phyloP scores from a whole-genome alignment of 2,329 filamentous ascomycete species.

The Drechslerella coelobrocha region DNA sequence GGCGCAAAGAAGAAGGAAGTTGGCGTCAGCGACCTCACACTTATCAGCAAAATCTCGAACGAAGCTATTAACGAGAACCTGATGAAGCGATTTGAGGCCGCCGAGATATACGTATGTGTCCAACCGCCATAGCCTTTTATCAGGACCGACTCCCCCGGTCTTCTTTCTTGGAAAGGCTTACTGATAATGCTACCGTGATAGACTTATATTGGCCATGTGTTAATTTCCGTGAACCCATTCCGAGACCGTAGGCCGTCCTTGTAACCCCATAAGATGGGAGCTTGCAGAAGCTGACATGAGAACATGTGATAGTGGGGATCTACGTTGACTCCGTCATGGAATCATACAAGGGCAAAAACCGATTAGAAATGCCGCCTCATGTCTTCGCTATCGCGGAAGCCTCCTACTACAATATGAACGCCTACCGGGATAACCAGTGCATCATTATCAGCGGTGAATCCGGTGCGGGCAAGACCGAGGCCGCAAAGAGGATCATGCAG shows the following conservation, averaged over 20 bases:
- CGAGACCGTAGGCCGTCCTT: slow-evolving; percentile 83
- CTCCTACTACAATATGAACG: slow-evolving; percentile 83
- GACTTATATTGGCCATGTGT: slow-evolving; percentile 97
- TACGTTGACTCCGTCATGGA: slow-evolving; percentile 99
- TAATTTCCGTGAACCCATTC: slow-evolving; percentile 98
- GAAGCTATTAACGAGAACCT: slow-evolving; percentile 99
- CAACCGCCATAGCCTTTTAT: slow-evolving; percentile 71
- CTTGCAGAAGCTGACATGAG: slow-evolving; percentile 13
- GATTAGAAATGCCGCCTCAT: slow-evolving; percentile 95
- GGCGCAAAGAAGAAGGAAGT: slow-evolving; percentile 99
- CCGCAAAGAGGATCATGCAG: slow-evolving; percentile 99
- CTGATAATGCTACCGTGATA: slow-evolving; percentile 62
- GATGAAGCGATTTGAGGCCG: slow-evolving; percentile 96
- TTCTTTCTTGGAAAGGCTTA: not conserved
- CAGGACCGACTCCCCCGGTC: slow-evolving; percentile 62
- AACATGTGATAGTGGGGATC: slow-evolving; percentile 81
- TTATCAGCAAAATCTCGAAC: slow-evolving; percentile 98
- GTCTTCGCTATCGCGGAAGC: slow-evolving; percentile 96
- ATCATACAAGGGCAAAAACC: slow-evolving; percentile 95
- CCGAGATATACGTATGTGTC: slow-evolving; percentile 82
- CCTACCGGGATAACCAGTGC: slow-evolving; percentile 94
- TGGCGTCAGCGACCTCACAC: slow-evolving; percentile 93
- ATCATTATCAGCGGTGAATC: slow-evolving; percentile 98
- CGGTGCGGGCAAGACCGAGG: slow-evolving; percentile 97
- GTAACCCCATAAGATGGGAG: not conserved